These are phyloP conservation scores for Isabelozyma heimii DNA, from an alignment of 805 yeast genomes.

Conservation along the genomic window DNA sequence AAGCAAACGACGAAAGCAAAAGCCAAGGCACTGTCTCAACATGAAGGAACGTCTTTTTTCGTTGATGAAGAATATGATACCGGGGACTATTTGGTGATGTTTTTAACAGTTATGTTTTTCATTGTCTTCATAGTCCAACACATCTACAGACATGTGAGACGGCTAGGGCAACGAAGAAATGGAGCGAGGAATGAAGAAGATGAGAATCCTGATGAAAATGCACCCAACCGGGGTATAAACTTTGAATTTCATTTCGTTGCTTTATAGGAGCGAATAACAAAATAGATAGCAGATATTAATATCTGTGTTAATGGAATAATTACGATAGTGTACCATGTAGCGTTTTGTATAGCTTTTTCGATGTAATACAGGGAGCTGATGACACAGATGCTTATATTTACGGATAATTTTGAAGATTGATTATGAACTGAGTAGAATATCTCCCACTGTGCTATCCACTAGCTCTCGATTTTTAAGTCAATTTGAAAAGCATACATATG, in stretches of 20 bases:
- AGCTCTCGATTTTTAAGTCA: no score
- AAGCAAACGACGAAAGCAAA: neutral
- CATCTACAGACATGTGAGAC: conserved; percentile 21
- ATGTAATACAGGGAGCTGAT: no score
- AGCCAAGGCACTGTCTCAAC: conserved; percentile 29
- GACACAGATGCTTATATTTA: no score
- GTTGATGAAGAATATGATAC: conserved; percentile 24
- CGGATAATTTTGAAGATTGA: no score
- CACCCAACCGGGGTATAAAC: conserved; percentile 20
- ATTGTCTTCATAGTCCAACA: conserved; percentile 24
- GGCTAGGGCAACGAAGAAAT: conserved; percentile 15
- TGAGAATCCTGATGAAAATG: conserved; percentile 1
- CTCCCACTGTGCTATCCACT: no score
- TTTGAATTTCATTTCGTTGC: conserved; percentile 38
- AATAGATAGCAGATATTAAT: neutral
- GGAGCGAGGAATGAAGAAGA: conserved; percentile 5
- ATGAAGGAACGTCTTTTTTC: conserved; percentile 24
- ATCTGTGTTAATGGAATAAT: neutral
- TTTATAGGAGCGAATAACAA: conserved; percentile 10
- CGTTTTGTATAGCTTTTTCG: no score
- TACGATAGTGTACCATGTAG: no score
- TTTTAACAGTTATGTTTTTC: conserved; percentile 26
- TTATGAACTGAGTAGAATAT: no score
- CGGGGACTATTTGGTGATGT: conserved; percentile 34
- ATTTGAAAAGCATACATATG: no score